phyloP scores from a whole-genome alignment of 2,329 filamentous ascomycete genomes.

The Kalmusia sp. region DNA sequence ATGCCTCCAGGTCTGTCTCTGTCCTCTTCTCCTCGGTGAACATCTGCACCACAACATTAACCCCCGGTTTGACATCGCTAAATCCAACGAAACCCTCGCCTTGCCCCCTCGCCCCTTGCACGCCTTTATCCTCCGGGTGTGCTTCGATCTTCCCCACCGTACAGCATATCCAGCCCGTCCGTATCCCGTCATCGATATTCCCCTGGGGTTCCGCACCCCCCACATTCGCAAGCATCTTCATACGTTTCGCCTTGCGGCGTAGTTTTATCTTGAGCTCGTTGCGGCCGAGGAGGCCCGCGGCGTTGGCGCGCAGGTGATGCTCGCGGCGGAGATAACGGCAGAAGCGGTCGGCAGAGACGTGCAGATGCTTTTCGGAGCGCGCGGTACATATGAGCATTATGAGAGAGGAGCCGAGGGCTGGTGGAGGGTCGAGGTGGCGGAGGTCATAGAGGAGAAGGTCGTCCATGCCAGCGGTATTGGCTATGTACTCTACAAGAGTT shows the following conservation, averaged over 20 bases:
- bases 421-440: conserved; percentile 81
- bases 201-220: conserved; percentile 62
- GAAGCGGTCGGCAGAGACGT: conserved; percentile 87
- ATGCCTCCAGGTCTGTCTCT: conserved; percentile 70
- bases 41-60: conserved; percentile 73
- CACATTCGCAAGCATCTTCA: conserved; percentile 78
- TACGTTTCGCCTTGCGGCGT: conserved; percentile 78
- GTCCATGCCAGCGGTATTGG: conserved; percentile 85
- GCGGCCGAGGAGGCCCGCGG: conserved; percentile 86
- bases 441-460: conserved; percentile 82
- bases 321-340: conserved; percentile 82
- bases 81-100: conserved; percentile 76
- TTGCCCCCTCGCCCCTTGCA: conserved; percentile 30
- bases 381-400: conserved; percentile 94
- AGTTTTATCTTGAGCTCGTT: conserved; percentile 92
- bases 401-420: conserved; percentile 85
- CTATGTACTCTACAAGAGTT: conserved; percentile 77
- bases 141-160: conserved; percentile 78
- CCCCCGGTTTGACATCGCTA: conserved; percentile 64
- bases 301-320: conserved; percentile 75
- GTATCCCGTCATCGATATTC: conserved; percentile 80
- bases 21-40: conserved; percentile 74
- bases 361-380: conserved; percentile 90
- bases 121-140: conserved; percentile 46
- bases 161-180: conserved; percentile 95